phyloP scores from a whole-genome alignment of 768 basidiomycete genomes.

The Arthromyces matolae region DNA sequence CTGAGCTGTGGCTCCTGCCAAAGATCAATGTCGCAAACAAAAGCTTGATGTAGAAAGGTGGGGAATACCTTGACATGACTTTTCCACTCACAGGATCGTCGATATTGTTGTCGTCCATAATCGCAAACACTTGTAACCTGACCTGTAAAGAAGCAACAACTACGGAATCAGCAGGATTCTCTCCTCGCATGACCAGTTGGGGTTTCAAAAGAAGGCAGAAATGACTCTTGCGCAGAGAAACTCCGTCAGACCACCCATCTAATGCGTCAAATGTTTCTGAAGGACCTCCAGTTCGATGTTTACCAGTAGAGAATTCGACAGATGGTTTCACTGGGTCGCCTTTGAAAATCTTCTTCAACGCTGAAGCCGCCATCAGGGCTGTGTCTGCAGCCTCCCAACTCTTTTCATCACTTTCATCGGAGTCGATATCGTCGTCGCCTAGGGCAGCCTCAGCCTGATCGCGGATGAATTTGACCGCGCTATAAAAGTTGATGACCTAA shows the following conservation, averaged over 20 bases:
- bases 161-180: constrained; percentile 48
- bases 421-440: constrained; percentile 23
- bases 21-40: background rate
- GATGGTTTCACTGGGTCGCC: constrained; percentile 51
- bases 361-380: constrained; percentile 65
- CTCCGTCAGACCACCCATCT: constrained; percentile 69
- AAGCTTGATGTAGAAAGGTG: background rate
- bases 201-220: constrained; percentile 89
- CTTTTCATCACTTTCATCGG: constrained; percentile 24
- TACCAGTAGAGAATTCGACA: constrained; percentile 31
- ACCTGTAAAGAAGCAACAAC: constrained; percentile 80
- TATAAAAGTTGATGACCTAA: constrained; percentile 23
- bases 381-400: constrained; percentile 34
- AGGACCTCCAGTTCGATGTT: constrained; percentile 21
- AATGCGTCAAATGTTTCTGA: constrained; percentile 51
- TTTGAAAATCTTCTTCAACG: constrained; percentile 60
- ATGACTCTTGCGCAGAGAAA: constrained; percentile 65
- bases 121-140: constrained; percentile 70
- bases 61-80: constrained; percentile 76
- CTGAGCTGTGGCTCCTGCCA: constrained; percentile 67
- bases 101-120: constrained; percentile 74
- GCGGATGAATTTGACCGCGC: constrained; percentile 83
- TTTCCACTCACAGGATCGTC: constrained; percentile 84
- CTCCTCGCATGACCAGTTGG: constrained; percentile 77
- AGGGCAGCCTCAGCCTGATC: constrained; percentile 65